Conservation (phyloP, 352 stramenopile species). For the Elongisporangium senticosum region DNA sequence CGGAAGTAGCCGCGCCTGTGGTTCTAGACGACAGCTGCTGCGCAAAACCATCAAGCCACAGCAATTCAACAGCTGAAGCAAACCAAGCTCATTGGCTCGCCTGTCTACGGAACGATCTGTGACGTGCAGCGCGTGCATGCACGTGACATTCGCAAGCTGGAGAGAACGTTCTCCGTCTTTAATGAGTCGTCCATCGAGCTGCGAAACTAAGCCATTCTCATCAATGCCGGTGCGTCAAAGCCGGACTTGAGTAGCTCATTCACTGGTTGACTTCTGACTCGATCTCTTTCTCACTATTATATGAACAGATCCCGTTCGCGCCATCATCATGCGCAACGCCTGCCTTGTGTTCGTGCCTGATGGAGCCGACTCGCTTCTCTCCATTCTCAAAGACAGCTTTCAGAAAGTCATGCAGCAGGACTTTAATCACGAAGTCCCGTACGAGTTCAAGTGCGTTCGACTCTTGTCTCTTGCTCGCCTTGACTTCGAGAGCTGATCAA, state of each 20-base stretch:
- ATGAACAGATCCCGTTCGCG: slow-evolving; percentile 47
- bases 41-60: not conserved
- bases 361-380: slow-evolving; percentile 48
- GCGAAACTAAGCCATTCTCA: slow-evolving; percentile 71
- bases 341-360: slow-evolving; percentile 58
- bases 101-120: not conserved
- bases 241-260: not conserved
- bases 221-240: slow-evolving; percentile 44
- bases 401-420: slow-evolving; percentile 37
- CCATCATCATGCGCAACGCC: slow-evolving; percentile 65
- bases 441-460: slow-evolving; percentile 60
- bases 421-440: slow-evolving; percentile 35
- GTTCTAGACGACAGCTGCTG: not conserved
- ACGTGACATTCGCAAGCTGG: slow-evolving; percentile 69
- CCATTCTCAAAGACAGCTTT: slow-evolving; percentile 66
- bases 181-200: slow-evolving; percentile 74
- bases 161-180: slow-evolving; percentile 66
- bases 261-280: not conserved
- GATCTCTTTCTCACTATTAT: not conserved
- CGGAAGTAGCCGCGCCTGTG: slow-evolving; percentile 36
- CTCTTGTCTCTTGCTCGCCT: not conserved
- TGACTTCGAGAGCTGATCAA: not conserved
- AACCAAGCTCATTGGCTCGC: not conserved
- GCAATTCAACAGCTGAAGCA: not conserved
- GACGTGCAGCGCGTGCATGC: slow-evolving; percentile 50